Evolutionary conservation across 2,329 filamentous ascomycete species (phyloP).

Genomic region (Catunica adiposa): DNA sequence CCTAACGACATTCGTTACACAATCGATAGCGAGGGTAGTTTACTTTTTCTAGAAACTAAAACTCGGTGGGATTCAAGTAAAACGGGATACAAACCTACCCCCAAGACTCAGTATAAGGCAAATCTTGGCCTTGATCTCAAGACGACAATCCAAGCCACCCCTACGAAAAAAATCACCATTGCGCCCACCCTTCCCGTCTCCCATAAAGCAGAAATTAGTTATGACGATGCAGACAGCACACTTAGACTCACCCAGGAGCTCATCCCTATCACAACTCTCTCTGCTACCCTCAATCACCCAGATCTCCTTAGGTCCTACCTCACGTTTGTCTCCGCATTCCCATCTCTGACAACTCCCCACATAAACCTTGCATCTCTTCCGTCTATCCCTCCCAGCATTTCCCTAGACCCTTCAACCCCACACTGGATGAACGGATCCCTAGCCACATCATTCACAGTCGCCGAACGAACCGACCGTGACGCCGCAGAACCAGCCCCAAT

Average conservation of each 20-base stretch:
- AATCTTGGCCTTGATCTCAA: not conserved
- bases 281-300: not conserved
- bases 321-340: not conserved
- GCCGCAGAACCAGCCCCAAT: not conserved
- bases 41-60: no score
- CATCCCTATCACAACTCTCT: not conserved
- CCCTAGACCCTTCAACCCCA: not conserved
- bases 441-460: not conserved
- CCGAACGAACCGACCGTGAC: not conserved
- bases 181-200: not conserved
- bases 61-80: no score
- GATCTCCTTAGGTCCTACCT: not conserved
- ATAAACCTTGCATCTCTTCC: not conserved
- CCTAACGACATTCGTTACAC: no score
- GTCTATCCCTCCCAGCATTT: not conserved
- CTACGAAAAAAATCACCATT: not conserved
- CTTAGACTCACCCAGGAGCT: not conserved
- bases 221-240: not conserved
- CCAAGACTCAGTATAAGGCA: no score
- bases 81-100: no score
- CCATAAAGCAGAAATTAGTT: not conserved
- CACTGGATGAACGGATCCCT: conserved; percentile 5
- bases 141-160: not conserved
- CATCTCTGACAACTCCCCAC: not conserved
- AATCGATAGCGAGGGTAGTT: no score